Percentiles rank a stretch among this genome's conserved stretches.
These are phyloP conservation scores for Cystobasidium onofrii DNA, from an alignment of 768 basidiomycete genomes.

Conservation along the genomic window DNA sequence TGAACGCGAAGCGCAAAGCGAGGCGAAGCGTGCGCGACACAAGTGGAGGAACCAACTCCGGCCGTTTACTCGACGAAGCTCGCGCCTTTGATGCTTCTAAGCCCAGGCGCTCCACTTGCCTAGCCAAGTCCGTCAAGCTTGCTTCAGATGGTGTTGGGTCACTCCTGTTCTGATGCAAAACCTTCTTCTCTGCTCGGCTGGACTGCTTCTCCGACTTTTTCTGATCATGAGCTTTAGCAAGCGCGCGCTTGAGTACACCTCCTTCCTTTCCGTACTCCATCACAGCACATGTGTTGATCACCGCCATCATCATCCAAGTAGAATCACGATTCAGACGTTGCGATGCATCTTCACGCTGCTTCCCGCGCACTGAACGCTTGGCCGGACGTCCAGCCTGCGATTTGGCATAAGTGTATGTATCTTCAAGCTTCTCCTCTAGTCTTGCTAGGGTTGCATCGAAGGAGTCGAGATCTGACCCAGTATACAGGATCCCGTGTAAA, in stretches of 20 bases:
- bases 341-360: constrained; percentile 5
- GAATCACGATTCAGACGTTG: constrained; percentile 33
- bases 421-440: constrained; percentile 58
- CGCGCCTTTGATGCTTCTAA: not conserved
- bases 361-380: not conserved
- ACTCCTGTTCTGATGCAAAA: not conserved
- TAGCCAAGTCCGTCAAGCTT: not conserved
- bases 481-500: constrained; percentile 95
- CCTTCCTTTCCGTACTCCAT: constrained; percentile 77
- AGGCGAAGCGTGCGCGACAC: constrained; percentile 61
- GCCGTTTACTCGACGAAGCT: not conserved
- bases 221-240: constrained; percentile 1
- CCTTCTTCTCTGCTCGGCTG: not conserved
- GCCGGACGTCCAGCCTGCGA: constrained; percentile 45
- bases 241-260: constrained; percentile 57
- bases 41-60: not conserved
- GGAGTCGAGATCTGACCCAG: constrained; percentile 86
- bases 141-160: not conserved
- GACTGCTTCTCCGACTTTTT: not conserved
- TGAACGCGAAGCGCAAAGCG: constrained; percentile 69
- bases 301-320: constrained; percentile 96
- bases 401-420: constrained; percentile 30
- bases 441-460: constrained; percentile 72
- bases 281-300: constrained; percentile 69
- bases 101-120: not conserved